Evolutionary conservation across 2,329 filamentous ascomycete species (phyloP).

Genomic region (Aureobasidium leucospermi): DNA sequence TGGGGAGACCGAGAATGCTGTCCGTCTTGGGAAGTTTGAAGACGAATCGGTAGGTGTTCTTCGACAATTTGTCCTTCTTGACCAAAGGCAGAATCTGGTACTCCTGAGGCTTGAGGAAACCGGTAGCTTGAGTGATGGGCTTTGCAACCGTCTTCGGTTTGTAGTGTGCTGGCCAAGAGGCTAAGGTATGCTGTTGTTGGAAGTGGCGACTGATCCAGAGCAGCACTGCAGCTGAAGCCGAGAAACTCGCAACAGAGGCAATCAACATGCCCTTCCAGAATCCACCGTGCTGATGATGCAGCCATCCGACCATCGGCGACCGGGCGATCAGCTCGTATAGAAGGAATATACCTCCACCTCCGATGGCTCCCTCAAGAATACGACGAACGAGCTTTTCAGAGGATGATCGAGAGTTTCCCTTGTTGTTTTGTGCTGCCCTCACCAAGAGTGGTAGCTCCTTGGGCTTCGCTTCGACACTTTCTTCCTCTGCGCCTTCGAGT

Average conservation of each 20-base stretch:
- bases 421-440: too few relatives aligned
- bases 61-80: constrained; percentile 15
- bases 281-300: not conserved
- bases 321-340: too few relatives aligned
- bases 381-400: too few relatives aligned
- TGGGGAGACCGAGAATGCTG: constrained; percentile 22
- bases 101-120: constrained; percentile 43
- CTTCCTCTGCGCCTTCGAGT: constrained; percentile 19
- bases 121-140: constrained; percentile 24
- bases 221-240: not conserved
- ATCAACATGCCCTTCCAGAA: not conserved
- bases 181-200: not conserved
- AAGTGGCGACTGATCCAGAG: not conserved
- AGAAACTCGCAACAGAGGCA: not conserved
- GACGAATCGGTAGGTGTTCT: constrained; percentile 20
- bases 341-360: too few relatives aligned
- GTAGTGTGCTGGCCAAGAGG: not conserved
- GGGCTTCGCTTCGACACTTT: too few relatives aligned
- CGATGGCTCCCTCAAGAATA: too few relatives aligned
- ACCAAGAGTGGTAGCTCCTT: too few relatives aligned
- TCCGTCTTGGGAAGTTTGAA: constrained; percentile 21
- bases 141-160: not conserved
- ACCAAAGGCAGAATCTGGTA: constrained; percentile 42
- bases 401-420: too few relatives aligned
- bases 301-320: too few relatives aligned